Evolutionary conservation across 371 early-diverging fungal genomes (phyloP).

Genomic region (Mucor racemosus): DNA sequence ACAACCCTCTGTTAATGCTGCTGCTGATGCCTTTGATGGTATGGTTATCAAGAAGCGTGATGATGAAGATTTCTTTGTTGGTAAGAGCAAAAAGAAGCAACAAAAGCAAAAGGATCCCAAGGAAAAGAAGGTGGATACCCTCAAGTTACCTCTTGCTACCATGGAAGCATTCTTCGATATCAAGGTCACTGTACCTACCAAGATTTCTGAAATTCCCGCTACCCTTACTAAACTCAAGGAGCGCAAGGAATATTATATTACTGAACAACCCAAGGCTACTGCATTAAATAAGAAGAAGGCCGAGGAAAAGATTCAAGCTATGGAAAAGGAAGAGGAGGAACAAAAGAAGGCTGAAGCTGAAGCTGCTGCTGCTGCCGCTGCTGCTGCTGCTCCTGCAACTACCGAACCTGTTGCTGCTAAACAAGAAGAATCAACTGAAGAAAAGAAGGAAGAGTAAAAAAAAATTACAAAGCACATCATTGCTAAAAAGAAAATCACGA

Average conservation of each 20-base stretch:
- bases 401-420: not conserved
- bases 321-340: conserved; percentile 62
- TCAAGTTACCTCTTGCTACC: conserved; percentile 83
- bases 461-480: not conserved
- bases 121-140: conserved; percentile 66
- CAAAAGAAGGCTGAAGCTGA: conserved; percentile 29
- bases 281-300: conserved; percentile 87
- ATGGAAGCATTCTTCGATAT: conserved; percentile 84
- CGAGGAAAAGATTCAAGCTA: conserved; percentile 79
- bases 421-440: not conserved
- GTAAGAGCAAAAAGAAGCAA: conserved; percentile 53
- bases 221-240: conserved; percentile 76
- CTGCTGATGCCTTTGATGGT: conserved; percentile 60
- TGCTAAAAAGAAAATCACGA: not conserved
- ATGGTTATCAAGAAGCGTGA: conserved; percentile 76
- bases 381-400: not conserved
- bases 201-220: conserved; percentile 68
- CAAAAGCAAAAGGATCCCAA: conserved; percentile 50
- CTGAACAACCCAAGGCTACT: conserved; percentile 80
- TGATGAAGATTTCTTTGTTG: conserved; percentile 74
- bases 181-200: conserved; percentile 82
- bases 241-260: conserved; percentile 72
- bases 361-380: not conserved
- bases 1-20: conserved; percentile 17
- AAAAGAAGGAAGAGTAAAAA: conserved; percentile 11